Evolutionary conservation across 345 rosid species (phyloP).

Genomic region (Gossypium thurberi): DNA sequence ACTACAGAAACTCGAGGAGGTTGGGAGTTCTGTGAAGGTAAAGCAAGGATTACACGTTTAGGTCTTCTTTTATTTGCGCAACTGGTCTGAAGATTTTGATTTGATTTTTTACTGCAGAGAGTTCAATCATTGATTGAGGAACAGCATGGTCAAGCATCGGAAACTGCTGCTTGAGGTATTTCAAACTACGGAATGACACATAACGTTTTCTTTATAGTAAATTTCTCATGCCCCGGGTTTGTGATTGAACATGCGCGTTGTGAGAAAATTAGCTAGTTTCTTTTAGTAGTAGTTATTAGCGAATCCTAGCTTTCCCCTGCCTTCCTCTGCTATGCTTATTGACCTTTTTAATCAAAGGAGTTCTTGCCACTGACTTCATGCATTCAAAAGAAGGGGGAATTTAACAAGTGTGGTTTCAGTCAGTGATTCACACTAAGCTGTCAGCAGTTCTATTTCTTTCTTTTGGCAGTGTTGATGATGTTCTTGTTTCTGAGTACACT

Average conservation of each 20-base stretch:
- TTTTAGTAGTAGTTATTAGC: neutral
- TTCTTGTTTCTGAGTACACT: neutral
- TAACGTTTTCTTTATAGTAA: neutral
- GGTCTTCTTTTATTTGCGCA: neutral
- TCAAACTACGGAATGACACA: neutral
- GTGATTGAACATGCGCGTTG: neutral
- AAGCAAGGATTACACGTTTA: neutral
- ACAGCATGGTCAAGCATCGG: constrained; percentile 34
- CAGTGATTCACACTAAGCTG: neutral
- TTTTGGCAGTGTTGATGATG: neutral
- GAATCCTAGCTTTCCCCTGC: neutral
- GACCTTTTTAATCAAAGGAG: neutral
- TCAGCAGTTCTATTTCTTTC: neutral
- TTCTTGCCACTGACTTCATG: neutral
- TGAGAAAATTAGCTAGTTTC: neutral
- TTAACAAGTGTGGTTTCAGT: neutral
- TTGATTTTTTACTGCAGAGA: constrained; percentile 36
- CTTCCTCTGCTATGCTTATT: neutral
- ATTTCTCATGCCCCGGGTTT: neutral
- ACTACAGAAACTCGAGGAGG: constrained; percentile 57
- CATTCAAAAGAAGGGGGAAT: neutral
- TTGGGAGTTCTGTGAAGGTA: constrained; percentile 61
- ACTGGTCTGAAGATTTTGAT: neutral
- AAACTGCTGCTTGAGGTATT: constrained; percentile 27
- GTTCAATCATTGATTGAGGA: constrained; percentile 52